Evolutionary conservation across 2,329 filamentous ascomycete genomes (phyloP).

Genomic region (Sporothrix mexicana): DNA sequence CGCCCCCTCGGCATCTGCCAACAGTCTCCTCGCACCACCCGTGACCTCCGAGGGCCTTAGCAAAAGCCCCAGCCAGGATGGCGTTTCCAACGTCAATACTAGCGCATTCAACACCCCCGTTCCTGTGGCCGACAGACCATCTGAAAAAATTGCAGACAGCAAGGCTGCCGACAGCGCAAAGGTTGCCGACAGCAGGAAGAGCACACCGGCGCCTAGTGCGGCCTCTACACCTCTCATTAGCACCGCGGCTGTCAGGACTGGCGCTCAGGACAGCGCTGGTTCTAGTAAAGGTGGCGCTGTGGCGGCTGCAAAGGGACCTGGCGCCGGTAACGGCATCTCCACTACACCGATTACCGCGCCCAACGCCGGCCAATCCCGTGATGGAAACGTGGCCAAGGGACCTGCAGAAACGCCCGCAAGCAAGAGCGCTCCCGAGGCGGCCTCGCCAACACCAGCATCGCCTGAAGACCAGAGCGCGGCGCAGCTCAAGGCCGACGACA

Average conservation of each 20-base stretch:
- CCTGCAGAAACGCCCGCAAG: background rate
- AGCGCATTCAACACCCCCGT: background rate
- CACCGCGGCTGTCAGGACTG: background rate
- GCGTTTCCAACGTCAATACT: background rate
- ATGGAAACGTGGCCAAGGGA: background rate
- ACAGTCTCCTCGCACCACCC: conserved; percentile 13
- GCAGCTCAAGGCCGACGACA: conserved; percentile 62
- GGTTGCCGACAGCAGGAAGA: background rate
- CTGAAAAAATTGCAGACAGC: conserved; percentile 2
- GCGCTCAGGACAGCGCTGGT: background rate
- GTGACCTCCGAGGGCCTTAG: conserved; percentile 14
- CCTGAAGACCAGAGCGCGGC: conserved; percentile 77
- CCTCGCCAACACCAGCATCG: conserved; percentile 54
- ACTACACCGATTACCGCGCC: conserved; percentile 8
- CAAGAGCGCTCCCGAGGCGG: background rate
- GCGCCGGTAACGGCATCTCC: background rate
- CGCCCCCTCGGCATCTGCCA: conserved; percentile 46
- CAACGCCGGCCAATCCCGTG: background rate
- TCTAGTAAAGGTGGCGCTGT: background rate
- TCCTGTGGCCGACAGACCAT: background rate
- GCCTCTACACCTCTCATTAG: background rate
- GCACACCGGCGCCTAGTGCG: background rate
- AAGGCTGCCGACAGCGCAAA: background rate
- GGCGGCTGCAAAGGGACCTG: background rate
- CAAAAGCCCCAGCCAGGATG: conserved; percentile 13